Base-by-base conservation (phyloP, 352 stramenopile genomes). In the Phytophthora nicotianae region DNA sequence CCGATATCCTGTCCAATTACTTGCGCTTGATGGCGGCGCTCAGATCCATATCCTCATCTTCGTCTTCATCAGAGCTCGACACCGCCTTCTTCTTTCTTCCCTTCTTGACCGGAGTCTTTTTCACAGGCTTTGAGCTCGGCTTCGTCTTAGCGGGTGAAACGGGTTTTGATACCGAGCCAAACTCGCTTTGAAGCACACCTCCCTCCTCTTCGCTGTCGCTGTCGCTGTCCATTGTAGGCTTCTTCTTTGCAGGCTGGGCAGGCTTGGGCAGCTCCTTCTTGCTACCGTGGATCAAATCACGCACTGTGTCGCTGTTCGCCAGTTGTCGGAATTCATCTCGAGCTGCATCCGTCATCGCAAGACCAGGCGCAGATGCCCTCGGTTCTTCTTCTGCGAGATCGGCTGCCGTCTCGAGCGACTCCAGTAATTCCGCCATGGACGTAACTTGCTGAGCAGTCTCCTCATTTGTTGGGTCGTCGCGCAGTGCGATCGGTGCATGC, bases 1-100 rank as follows among this genome's bases (percentile, higher is more conserved):
- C n/a, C 41, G 14, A 11, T 62, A 69, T 60, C 53, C 55, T 60
- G 40, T 49, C 43, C 50, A 35, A 45, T 67, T 50, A 70, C 58
- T 93, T 93, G 65, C 76, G 79, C 72, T 91, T 94, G 50, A 94
- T 79, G 38, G 86, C 86, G 5, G 81, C 77, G 50, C 72, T 83
- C 53, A 94, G 56, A 56, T 94, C 81, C 52, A 88, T 75, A 21
- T 83, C 78, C n/a, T 71, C 73, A 49, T 81, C 79, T 38, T 74
- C 72, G 38, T 80, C 68, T 58, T 77, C 65, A 24, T 86, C 77
- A 33, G 77, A 86, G 29, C 68, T 86, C 24, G 70, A 66, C 26
- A 50, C 62, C 26, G 49, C 60, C 43, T 79, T 79, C 38, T 73
- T 72, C 68, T 88, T 74, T 41, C 37, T 72, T 43, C 54, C 81